phyloP scores from a whole-genome alignment of 768 basidiomycete genomes.

The Pleurotus ostreatus region DNA sequence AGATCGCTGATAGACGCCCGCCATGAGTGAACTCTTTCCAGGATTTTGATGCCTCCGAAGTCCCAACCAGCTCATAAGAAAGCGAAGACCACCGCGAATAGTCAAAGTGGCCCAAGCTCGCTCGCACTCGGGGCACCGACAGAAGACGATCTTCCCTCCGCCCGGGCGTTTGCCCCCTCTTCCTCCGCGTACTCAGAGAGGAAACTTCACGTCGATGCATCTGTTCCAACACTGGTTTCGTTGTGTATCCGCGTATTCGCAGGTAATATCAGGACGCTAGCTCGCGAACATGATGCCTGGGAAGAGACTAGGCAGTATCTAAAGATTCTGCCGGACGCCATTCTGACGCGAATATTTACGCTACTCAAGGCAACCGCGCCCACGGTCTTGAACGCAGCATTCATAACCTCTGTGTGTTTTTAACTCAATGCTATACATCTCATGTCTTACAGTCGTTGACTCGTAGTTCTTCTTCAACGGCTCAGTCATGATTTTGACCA shows the following conservation, averaged over 20 bases:
- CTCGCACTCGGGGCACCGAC: slow-evolving; percentile 38
- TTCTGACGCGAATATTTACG: slow-evolving; percentile 48
- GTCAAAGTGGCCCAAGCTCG: neutral
- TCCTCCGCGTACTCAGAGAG: slow-evolving; percentile 50
- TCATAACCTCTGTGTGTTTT: slow-evolving; percentile 49
- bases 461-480: slow-evolving; percentile 59
- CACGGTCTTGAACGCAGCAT: slow-evolving; percentile 44
- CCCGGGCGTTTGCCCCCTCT: slow-evolving; percentile 35
- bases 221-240: slow-evolving; percentile 41
- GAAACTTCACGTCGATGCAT: slow-evolving; percentile 20
- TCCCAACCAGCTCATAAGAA: neutral
- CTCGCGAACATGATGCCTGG: slow-evolving; percentile 41
- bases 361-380: slow-evolving; percentile 48
- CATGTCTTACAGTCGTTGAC: neutral
- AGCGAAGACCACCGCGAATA: neutral
- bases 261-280: slow-evolving; percentile 26
- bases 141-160: slow-evolving; percentile 36
- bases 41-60: slow-evolving; percentile 1
- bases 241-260: slow-evolving; percentile 53
- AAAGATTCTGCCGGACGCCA: slow-evolving; percentile 44
- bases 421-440: neutral
- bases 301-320: slow-evolving; percentile 34
- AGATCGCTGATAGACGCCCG: too few relatives aligned
- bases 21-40: neutral
- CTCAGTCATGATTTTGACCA: slow-evolving; percentile 39